Base-by-base conservation (phyloP, 2,329 filamentous ascomycete genomes). In the Mycogone perniciosa region DNA sequence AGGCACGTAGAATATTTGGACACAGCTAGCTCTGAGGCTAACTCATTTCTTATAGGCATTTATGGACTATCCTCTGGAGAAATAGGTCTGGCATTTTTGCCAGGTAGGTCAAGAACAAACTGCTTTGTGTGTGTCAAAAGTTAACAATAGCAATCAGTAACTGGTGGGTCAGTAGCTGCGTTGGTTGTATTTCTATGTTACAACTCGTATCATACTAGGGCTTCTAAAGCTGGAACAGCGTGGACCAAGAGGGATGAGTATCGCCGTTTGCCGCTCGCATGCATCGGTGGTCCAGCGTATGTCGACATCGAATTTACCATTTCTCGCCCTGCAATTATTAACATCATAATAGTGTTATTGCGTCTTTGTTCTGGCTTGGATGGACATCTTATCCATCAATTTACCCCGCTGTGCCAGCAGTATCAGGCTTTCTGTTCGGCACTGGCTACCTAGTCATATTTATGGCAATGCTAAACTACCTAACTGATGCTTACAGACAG, bases 201-300 rank as follows among this genome's bases (percentile, higher is more conserved):
- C 20, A 20, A 20, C 20, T 20, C 20, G 20, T 20, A 20, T 20
- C 3, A 20, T 20, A 20, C 20, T 20, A 20, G 20, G 20, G 20
- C 47, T 40, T n/a, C 40, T 4, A 42, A 4, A 27, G 60, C 69
- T 20, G 72, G 20, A 20, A 20, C 71, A n/a, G 56, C 62, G 3
- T 83, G 80, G 80, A 66, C 74, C 0, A 61, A 64, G 30, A 66
- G 67, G 13, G 75, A 77, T 57, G 66, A 82, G 59, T 75, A 75
- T 58, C 71, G 77, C 8, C 73, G 80, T 2, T 69, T 83, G 0
- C 80, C 80, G 0, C 66, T 82, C 5, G 78, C 77, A 5, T 81
- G 76, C 59, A 60, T 80, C 43, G 78, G 76, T 1, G 76, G 78
- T 0, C 76, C 78, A 9, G 42, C 54, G 6, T 50, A 20, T 20